Evolutionary conservation across 345 rosid species (phyloP).

Genomic region (Jatropha curcas): DNA sequence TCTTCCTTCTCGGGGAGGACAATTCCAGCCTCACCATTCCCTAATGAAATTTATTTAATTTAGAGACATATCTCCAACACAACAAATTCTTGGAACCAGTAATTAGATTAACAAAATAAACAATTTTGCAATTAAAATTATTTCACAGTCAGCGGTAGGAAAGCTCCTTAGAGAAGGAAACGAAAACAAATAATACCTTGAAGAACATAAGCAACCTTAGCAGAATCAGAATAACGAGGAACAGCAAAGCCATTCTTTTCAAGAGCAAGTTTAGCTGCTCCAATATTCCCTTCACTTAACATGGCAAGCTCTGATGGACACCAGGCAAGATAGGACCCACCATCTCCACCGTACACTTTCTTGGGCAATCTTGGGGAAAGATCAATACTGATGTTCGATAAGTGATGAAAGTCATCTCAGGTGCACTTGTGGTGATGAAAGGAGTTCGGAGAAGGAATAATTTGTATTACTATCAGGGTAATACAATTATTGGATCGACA

Average conservation of each 20-base stretch:
- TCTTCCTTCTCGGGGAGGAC: slow-evolving; percentile 84
- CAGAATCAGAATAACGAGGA: slow-evolving; percentile 85
- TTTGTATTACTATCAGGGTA: no score
- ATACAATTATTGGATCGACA: no score
- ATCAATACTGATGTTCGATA: no score
- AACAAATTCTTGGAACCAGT: no score
- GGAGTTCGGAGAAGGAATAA: no score
- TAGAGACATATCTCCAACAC: neutral
- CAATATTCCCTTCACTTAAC: slow-evolving; percentile 74
- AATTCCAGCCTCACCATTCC: slow-evolving; percentile 80
- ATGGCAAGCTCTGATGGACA: slow-evolving; percentile 73
- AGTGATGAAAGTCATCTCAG: no score
- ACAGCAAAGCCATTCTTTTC: slow-evolving; percentile 80
- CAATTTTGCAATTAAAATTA: no score
- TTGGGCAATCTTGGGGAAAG: slow-evolving; percentile 70
- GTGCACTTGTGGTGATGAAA: no score
- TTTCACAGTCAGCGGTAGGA: no score
- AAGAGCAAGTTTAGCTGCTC: slow-evolving; percentile 85
- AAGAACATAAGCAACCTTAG: slow-evolving; percentile 88
- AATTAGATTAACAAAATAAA: no score
- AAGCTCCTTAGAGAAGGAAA: no score
- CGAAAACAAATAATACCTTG: slow-evolving; percentile 51
- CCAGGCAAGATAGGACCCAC: slow-evolving; percentile 85
- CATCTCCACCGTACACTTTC: slow-evolving; percentile 65
- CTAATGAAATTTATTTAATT: slow-evolving; percentile 29